Base-by-base conservation (phyloP, 352 stramenopile species). In the Globisporangium spinosum region DNA sequence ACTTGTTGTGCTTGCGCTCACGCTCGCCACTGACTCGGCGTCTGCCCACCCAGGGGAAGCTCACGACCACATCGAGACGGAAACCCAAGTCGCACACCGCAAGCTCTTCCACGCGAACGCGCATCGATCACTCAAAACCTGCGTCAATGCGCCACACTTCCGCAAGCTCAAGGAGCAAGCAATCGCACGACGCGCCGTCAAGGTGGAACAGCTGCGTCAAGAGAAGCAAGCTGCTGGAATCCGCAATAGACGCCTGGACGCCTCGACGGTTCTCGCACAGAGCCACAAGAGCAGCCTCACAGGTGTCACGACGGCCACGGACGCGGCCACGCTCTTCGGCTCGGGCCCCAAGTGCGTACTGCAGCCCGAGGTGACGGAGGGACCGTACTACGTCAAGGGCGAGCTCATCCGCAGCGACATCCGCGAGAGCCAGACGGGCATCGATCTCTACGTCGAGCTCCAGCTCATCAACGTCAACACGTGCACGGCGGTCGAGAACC, bases 381-480 rank as follows among this genome's bases (percentile, higher is more conserved):
- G 64, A 1, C 64, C 64, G 38, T 70, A 70, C 64, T 70, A 65
- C 47, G 64, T 70, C 20, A 49, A 23, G 1, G 64, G 64, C 32
- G 64, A 64, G 58, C 23, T 60, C 43, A 38, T 70, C 5, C 64
- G 64, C 43, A 60, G n/a, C 7, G 64, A 70, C 23, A 70, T 70
- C 32, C 64, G 64, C 20, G 64, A 70, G 58, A 38, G 10, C 1
- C 56, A 70, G 49, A 9, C 29, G 0, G 56, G 64, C 3, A 27
- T 70, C 20, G 57, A 64, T 8, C 55, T 65, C 13, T 60, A 65
- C 40, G n/a, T 25, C 1, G 64, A 70, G 43, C 58, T 65, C 22
- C 64, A 70, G 23, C n/a, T 70, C 58, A 64, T 70, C 43, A 47
- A 70, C 58, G 56, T 70, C 10, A 70, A 64, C 55, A 70, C 64